Conservation (phyloP, 148 eudicot genomes). For the Vaccinium myrtillus region DNA sequence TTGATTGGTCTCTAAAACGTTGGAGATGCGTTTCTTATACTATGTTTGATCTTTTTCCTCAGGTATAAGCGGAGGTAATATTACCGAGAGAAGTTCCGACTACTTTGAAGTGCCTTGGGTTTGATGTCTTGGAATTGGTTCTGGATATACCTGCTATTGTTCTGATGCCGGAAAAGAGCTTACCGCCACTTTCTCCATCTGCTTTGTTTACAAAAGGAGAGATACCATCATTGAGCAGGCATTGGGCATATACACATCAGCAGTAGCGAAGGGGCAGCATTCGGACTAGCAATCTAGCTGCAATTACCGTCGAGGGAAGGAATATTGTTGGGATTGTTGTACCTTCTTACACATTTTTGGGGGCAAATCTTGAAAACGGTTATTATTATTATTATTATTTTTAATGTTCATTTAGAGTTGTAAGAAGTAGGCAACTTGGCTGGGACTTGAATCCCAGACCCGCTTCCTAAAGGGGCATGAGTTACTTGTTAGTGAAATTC, state of each 20-base stretch:
- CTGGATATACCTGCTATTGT: background rate
- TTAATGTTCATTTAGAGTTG: background rate
- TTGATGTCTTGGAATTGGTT: background rate
- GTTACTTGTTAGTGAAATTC: background rate
- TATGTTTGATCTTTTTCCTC: background rate
- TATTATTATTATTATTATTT: background rate
- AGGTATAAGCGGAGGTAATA: constrained; percentile 22
- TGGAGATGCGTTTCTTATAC: background rate
- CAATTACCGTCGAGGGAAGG: background rate
- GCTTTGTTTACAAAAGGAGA: constrained; percentile 4
- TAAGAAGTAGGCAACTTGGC: background rate
- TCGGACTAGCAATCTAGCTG: background rate
- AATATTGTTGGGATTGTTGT: background rate
- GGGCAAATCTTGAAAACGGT: background rate
- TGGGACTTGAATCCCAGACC: background rate
- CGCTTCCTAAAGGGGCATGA: too few species aligned
- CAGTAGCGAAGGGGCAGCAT: background rate
- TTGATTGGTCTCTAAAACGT: background rate
- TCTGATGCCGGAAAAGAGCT: background rate
- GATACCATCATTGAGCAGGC: constrained; percentile 10
- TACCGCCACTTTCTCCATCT: background rate
- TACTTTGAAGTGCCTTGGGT: background rate
- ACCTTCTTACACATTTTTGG: background rate
- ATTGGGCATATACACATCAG: background rate
- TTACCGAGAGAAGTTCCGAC: background rate